These are phyloP conservation scores for Cutaneotrichosporon sp. DNA, from an alignment of 1,284 basidiomycete genomes.

Conservation along the genomic window DNA sequence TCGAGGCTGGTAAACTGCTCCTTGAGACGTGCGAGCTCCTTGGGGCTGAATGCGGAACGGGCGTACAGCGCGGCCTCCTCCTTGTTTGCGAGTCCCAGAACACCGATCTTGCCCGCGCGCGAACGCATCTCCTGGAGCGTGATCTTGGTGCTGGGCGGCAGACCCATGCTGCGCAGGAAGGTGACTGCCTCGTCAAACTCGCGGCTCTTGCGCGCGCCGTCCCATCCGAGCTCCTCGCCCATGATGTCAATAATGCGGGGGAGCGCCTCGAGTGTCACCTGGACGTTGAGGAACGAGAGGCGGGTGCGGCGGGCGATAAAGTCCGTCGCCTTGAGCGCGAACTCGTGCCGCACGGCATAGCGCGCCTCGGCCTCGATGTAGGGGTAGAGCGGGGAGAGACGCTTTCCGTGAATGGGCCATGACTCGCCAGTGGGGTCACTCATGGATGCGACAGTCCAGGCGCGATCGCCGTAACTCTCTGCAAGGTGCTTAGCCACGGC, in stretches of 20 bases:
- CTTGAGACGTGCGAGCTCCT: conserved; percentile 62
- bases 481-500: conserved; percentile 91
- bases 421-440: conserved; percentile 61
- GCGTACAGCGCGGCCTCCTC: conserved; percentile 51
- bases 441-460: conserved; percentile 86
- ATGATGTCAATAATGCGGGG: conserved; percentile 88
- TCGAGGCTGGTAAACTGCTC: conserved; percentile 55
- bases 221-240: conserved; percentile 80
- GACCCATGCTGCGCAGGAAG: conserved; percentile 73
- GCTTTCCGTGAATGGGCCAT: conserved; percentile 81
- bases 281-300: conserved; percentile 87
- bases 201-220: conserved; percentile 54
- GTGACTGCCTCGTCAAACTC: conserved; percentile 61
- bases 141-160: conserved; percentile 53
- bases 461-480: conserved; percentile 86
- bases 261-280: conserved; percentile 76
- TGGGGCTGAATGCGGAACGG: conserved; percentile 62
- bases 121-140: conserved; percentile 42
- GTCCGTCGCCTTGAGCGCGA: conserved; percentile 83
- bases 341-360: conserved; percentile 86
- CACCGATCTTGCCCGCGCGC: conserved; percentile 29
- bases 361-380: conserved; percentile 92
- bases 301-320: conserved; percentile 88
- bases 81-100: conserved; percentile 33
- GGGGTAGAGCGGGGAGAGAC: conserved; percentile 71